Evolutionary conservation across 2,329 filamentous ascomycete genomes (phyloP).

Genomic region (Coniochaeta sp.): DNA sequence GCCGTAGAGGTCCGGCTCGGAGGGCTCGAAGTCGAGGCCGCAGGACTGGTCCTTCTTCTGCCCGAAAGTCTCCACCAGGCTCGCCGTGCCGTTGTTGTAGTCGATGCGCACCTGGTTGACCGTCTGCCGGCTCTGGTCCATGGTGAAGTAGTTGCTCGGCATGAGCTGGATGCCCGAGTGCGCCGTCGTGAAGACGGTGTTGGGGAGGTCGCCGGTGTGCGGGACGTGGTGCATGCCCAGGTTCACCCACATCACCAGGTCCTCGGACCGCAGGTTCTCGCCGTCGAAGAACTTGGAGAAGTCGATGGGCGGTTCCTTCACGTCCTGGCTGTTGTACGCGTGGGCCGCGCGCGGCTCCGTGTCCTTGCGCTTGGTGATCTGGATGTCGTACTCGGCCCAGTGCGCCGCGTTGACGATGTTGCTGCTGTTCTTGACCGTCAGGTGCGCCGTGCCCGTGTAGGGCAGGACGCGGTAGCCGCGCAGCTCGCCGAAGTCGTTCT

Average conservation of each 20-base stretch:
- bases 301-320: constrained; percentile 39
- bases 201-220: constrained; percentile 43
- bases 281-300: constrained; percentile 41
- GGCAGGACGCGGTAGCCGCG: constrained; percentile 44
- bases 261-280: constrained; percentile 33
- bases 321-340: constrained; percentile 35
- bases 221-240: constrained; percentile 52
- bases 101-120: constrained; percentile 32
- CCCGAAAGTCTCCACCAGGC: constrained; percentile 22
- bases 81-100: constrained; percentile 21
- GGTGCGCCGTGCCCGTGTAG: constrained; percentile 27
- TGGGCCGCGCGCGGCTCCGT: constrained; percentile 39
- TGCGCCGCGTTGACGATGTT: constrained; percentile 34
- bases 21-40: constrained; percentile 16
- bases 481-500: constrained; percentile 42
- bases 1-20: constrained; percentile 15
- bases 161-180: constrained; percentile 34
- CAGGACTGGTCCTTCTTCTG: constrained; percentile 17
- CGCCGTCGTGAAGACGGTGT: constrained; percentile 42
- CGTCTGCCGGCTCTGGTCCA: constrained; percentile 29
- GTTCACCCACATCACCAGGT: constrained; percentile 45
- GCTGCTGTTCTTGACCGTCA: constrained; percentile 41
- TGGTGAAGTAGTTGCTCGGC: constrained; percentile 35
- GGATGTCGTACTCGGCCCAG: constrained; percentile 44
- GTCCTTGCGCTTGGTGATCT: constrained; percentile 42